These are phyloP conservation scores for Amauroascus niger DNA, from an alignment of 2,329 filamentous ascomycete genomes.

Conservation along the genomic window DNA sequence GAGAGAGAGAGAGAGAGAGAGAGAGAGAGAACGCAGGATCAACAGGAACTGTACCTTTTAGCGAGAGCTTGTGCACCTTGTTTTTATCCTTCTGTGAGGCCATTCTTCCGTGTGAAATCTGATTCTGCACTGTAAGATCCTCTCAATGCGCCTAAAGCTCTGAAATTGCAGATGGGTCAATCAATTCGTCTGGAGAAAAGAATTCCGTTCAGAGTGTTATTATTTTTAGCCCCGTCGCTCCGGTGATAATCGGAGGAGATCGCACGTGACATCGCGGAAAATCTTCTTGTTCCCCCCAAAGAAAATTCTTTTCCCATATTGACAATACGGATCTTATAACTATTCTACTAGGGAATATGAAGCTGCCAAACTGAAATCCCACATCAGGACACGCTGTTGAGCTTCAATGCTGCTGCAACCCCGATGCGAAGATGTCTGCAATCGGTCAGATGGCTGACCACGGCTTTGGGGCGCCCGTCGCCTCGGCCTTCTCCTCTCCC, in stretches of 20 bases:
- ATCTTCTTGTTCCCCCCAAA: background rate
- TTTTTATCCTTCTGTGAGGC: conserved; percentile 55
- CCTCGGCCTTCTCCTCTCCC: conserved; percentile 25
- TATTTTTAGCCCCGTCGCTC: too few relatives aligned
- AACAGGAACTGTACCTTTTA: conserved; percentile 48
- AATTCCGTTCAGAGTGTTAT: too few relatives aligned
- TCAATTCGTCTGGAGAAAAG: too few relatives aligned
- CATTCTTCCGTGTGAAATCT: conserved; percentile 20
- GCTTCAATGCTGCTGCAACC: conserved; percentile 24
- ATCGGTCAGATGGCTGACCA: conserved; percentile 39
- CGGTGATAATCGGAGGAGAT: conserved; percentile 8
- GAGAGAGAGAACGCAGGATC: background rate
- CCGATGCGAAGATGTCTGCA: conserved; percentile 42
- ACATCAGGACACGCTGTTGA: background rate
- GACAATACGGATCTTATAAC: too few relatives aligned
- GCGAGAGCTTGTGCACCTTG: conserved; percentile 87
- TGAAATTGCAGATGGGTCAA: too few relatives aligned
- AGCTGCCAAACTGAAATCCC: background rate
- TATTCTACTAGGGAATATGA: too few relatives aligned
- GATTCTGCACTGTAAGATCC: background rate
- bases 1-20: background rate
- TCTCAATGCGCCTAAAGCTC: too few relatives aligned
- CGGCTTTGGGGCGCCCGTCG: conserved; percentile 29
- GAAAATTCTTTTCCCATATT: too few relatives aligned
- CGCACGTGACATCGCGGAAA: conserved; percentile 1